phyloP scores from a whole-genome alignment of 164 flowering plant genomes.

The Santalum album region DNA sequence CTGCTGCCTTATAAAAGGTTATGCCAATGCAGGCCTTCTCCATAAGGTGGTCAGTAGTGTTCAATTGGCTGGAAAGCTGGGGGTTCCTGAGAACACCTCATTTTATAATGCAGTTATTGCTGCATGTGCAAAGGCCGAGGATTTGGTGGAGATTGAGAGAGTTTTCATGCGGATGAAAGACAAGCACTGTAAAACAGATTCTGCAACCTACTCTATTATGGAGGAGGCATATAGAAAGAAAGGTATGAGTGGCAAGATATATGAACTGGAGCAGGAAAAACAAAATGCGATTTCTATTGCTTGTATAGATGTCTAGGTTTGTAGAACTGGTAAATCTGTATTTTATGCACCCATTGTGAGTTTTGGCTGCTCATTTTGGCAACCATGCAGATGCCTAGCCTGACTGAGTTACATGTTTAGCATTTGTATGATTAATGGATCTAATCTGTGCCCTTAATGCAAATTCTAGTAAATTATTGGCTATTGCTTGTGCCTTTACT shows the following conservation, averaged over 20 bases:
- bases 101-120: conserved; percentile 73
- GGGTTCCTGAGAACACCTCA: conserved; percentile 66
- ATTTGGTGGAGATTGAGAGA: conserved; percentile 93
- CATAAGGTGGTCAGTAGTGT: conserved; percentile 73
- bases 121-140: conserved; percentile 89
- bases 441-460: too few species aligned
- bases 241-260: conserved; percentile 78
- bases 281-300: conserved; percentile 10
- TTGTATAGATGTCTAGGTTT: too few species aligned
- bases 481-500: too few species aligned
- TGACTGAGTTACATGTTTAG: too few species aligned
- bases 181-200: conserved; percentile 44
- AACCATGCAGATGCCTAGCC: too few species aligned
- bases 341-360: too few species aligned
- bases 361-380: too few species aligned
- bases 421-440: too few species aligned
- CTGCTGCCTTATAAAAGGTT: conserved; percentile 81
- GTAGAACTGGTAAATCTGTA: too few species aligned
- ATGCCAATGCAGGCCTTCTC: conserved; percentile 78
- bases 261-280: conserved; percentile 67
- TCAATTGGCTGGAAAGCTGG: conserved; percentile 72
- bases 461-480: too few species aligned
- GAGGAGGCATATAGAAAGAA: conserved; percentile 67
- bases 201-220: conserved; percentile 58
- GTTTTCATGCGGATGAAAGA: conserved; percentile 77